These are phyloP conservation scores for Xerocomellus intermedius DNA, from an alignment of 768 basidiomycete genomes.

Conservation along the genomic window DNA sequence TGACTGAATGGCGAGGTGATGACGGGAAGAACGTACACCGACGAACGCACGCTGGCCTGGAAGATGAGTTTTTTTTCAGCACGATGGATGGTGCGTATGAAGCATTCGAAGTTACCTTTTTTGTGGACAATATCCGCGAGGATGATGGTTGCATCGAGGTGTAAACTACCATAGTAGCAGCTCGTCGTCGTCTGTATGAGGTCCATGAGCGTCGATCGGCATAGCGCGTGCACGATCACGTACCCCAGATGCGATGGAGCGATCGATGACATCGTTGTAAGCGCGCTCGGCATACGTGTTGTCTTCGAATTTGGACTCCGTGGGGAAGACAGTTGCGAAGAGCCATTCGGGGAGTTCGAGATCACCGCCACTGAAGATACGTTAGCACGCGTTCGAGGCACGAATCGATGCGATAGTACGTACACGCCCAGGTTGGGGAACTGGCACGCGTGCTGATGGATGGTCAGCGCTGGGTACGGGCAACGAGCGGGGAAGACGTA, in stretches of 20 bases:
- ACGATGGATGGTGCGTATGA: background rate
- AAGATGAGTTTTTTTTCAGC: background rate
- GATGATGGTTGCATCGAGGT: slow-evolving; percentile 71
- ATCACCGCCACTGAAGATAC: slow-evolving; percentile 61
- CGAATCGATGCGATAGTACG: background rate
- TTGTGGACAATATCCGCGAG: slow-evolving; percentile 70
- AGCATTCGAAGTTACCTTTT: slow-evolving; percentile 40
- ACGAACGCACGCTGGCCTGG: slow-evolving; percentile 84
- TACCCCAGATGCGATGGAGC: slow-evolving; percentile 72
- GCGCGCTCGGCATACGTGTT: slow-evolving; percentile 59
- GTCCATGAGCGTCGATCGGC: background rate
- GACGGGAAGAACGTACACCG: slow-evolving; percentile 50
- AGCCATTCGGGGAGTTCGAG: slow-evolving; percentile 88
- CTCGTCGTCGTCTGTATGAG: slow-evolving; percentile 75
- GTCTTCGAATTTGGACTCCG: slow-evolving; percentile 73
- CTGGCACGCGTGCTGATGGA: slow-evolving; percentile 33
- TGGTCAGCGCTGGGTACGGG: background rate
- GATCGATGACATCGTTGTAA: slow-evolving; percentile 67
- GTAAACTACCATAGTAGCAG: slow-evolving; percentile 84
- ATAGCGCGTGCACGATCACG: slow-evolving; percentile 24
- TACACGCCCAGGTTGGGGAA: slow-evolving; percentile 39
- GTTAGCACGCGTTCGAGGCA: background rate
- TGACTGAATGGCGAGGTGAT: background rate
- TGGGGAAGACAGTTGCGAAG: slow-evolving; percentile 75
- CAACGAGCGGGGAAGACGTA: slow-evolving; percentile 36